Base-by-base conservation (phyloP, 2,329 filamentous ascomycete genomes). In the Ustulina deusta region DNA sequence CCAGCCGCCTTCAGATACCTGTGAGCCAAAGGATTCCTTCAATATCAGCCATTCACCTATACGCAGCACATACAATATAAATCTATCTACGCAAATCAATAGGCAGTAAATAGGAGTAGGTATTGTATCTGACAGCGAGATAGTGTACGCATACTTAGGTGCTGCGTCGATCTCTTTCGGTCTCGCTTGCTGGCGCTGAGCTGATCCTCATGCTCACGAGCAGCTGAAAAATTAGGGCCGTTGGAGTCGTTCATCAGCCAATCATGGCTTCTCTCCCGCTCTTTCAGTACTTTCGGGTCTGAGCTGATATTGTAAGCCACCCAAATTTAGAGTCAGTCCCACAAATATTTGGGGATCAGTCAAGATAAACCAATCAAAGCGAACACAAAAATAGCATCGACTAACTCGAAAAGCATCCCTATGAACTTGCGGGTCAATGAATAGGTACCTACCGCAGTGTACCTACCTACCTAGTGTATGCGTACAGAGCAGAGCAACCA, bases 191-290 rank as follows among this genome's bases (percentile, higher is more conserved):
- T 17, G 49, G 29, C 20, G 42, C 54, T 60, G 54, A 63, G 65
- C 65, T 67, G 61, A 64, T 55, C 52, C 27, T n/a, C n/a, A n/a
- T n/a, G n/a, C 15, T 15, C 7, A 27, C 29, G 48, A 17, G 20
- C 51, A 66, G 66, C 66, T 69, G 66, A 69, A 66, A 65, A 61
- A 57, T 13, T 46, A 20, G 38, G 52, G n/a, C 42, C 38, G 42
- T 61, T 54, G 32, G 22, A 48, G 15, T n/a, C n/a, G n/a, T n/a
- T n/a, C n/a, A n/a, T n/a, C n/a, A n/a, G n/a, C n/a, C n/a, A n/a
- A n/a, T n/a, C n/a, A n/a, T n/a, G n/a, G n/a, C n/a, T n/a, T n/a
- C n/a, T n/a, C n/a, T n/a, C n/a, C n/a, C n/a, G n/a, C n/a, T n/a
- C n/a, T n/a, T n/a, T n/a, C n/a, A n/a, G n/a, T n/a, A n/a, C n/a